These are phyloP conservation scores for Beta vulgaris DNA, from an alignment of 148 eudicot genomes.

Conservation along the genomic window DNA sequence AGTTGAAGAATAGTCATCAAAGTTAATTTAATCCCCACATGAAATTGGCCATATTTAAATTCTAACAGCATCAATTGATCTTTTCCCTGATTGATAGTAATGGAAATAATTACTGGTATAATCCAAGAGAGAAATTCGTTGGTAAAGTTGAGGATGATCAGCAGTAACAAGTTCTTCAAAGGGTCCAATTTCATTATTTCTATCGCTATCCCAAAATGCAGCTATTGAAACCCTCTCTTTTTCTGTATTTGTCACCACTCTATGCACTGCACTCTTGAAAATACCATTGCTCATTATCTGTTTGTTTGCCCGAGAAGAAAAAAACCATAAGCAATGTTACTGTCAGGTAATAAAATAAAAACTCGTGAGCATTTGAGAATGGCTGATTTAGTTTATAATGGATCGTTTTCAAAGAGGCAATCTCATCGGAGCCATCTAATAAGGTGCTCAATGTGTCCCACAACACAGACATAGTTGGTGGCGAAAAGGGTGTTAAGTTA, in stretches of 20 bases:
- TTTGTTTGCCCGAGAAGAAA: background rate
- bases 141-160: constrained; percentile 19
- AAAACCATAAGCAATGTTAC: background rate
- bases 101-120: constrained; percentile 21
- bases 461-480: no score
- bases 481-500: no score
- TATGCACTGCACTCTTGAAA: constrained; percentile 47
- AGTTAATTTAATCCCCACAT: no score
- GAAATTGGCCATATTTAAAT: background rate
- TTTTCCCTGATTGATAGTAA: constrained; percentile 33
- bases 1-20: no score
- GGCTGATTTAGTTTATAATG: no score
- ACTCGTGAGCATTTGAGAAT: no score
- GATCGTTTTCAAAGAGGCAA: no score
- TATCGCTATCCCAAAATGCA: constrained; percentile 32
- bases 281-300: constrained; percentile 52
- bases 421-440: no score
- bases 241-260: constrained; percentile 39
- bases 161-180: constrained; percentile 27
- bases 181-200: constrained; percentile 30
- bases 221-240: constrained; percentile 41
- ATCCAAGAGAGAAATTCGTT: constrained; percentile 25
- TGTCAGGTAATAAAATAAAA: no score
- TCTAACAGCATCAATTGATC: constrained; percentile 26
- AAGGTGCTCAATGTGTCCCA: no score